Conservation (phyloP, 805 yeast genomes). For the Groenewaldozyma salmanticensis region DNA sequence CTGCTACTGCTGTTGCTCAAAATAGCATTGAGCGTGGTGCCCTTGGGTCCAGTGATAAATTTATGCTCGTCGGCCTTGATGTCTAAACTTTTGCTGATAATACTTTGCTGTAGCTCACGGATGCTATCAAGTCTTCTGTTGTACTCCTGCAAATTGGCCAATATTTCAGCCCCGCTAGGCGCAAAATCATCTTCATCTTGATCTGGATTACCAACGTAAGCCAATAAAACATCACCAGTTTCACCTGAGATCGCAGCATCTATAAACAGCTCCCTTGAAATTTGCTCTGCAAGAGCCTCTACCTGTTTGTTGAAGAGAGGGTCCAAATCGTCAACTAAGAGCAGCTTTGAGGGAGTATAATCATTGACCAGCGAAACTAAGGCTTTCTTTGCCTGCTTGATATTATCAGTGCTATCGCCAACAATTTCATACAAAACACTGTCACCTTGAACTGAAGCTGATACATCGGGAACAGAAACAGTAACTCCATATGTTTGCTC, state of each 20-base stretch:
- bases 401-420: constrained; percentile 39
- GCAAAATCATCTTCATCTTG: constrained; percentile 53
- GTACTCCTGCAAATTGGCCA: constrained; percentile 44
- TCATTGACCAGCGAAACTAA: constrained; percentile 66
- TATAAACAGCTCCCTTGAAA: constrained; percentile 35
- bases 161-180: constrained; percentile 54
- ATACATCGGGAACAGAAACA: constrained; percentile 35
- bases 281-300: constrained; percentile 16
- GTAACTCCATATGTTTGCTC: constrained; percentile 35
- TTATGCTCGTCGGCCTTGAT: constrained; percentile 50
- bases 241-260: constrained; percentile 36
- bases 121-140: constrained; percentile 45
- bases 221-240: constrained; percentile 37
- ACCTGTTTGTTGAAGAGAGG: constrained; percentile 45
- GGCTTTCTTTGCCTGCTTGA: constrained; percentile 59
- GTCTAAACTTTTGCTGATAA: constrained; percentile 41
- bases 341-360: constrained; percentile 57
- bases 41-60: constrained; percentile 50
- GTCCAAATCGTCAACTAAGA: constrained; percentile 54
- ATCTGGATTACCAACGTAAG: constrained; percentile 32
- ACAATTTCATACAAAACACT: constrained; percentile 54
- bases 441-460: background rate
- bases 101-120: constrained; percentile 46
- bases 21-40: constrained; percentile 43
- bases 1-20: constrained; percentile 29